Percentiles rank a stretch among this genome's conserved stretches.
phyloP scores from a whole-genome alignment of 208 protist genomes.

The Leishmania arabica region DNA sequence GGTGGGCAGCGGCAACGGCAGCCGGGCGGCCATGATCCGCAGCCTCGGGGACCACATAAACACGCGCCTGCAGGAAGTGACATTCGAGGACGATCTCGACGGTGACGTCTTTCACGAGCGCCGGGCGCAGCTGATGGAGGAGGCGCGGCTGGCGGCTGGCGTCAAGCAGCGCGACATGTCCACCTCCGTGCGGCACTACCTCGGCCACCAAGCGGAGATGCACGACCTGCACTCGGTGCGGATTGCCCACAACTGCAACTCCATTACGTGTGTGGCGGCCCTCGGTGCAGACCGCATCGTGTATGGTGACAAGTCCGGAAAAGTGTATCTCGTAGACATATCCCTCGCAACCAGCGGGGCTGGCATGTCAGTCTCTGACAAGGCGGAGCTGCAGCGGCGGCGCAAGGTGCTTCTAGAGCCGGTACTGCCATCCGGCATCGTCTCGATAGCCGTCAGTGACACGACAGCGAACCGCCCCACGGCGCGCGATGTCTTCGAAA shows the following conservation, averaged over 20 bases:
- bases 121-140: conserved; percentile 70
- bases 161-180: conserved; percentile 74
- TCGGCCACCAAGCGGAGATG: conserved; percentile 25
- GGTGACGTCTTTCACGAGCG: conserved; percentile 77
- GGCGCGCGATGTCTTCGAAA: conserved; percentile 77
- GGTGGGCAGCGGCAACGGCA: conserved; percentile 25
- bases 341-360: conserved; percentile 26
- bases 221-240: conserved; percentile 39
- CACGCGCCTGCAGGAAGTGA: conserved; percentile 77
- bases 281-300: conserved; percentile 68
- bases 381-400: conserved; percentile 25
- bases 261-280: conserved; percentile 76
- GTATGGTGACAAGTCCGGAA: conserved; percentile 87
- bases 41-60: conserved; percentile 84
- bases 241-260: conserved; percentile 86
- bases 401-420: conserved; percentile 71
- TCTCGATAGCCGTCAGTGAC: conserved; percentile 83
- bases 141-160: conserved; percentile 75
- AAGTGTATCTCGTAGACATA: conserved; percentile 67
- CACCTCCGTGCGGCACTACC: conserved; percentile 39
- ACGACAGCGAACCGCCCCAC: conserved; percentile 62
- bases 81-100: conserved; percentile 78
- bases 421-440: conserved; percentile 53
- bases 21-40: conserved; percentile 47
- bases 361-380: conserved; percentile 12